These are phyloP conservation scores for Mycena belliarum DNA, from an alignment of 768 basidiomycete genomes.

Conservation along the genomic window DNA sequence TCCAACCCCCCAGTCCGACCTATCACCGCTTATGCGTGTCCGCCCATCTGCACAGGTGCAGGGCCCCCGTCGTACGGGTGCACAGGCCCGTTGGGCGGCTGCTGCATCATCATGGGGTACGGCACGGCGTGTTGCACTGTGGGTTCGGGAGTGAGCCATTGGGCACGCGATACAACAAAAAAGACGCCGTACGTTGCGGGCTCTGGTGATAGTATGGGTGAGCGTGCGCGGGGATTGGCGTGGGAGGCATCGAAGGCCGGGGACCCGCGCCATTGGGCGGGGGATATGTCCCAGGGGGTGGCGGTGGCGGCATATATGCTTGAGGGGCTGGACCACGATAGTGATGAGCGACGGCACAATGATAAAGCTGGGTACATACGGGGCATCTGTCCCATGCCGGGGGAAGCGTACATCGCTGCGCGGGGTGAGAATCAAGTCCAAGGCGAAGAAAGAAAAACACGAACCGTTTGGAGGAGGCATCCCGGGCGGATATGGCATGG, in stretches of 20 bases:
- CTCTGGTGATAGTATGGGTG: slow-evolving; percentile 90
- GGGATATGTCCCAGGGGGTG: slow-evolving; percentile 73
- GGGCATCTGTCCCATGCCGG: slow-evolving; percentile 86
- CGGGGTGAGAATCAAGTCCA: neutral
- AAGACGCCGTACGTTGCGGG: slow-evolving; percentile 68
- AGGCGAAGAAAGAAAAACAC: slow-evolving; percentile 24
- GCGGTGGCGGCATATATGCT: slow-evolving; percentile 77
- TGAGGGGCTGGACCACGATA: slow-evolving; percentile 51
- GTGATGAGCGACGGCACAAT: neutral
- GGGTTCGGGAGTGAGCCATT: slow-evolving; percentile 28
- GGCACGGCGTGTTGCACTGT: slow-evolving; percentile 84
- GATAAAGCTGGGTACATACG: slow-evolving; percentile 50
- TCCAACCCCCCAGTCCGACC: slow-evolving; percentile 16
- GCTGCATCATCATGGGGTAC: slow-evolving; percentile 93
- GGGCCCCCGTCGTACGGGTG: slow-evolving; percentile 76
- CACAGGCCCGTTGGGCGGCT: slow-evolving; percentile 65
- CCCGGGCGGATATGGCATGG: slow-evolving; percentile 77
- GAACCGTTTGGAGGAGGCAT: slow-evolving; percentile 81
- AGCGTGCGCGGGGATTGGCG: slow-evolving; percentile 83
- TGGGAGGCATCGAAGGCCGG: slow-evolving; percentile 89
- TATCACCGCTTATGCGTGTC: slow-evolving; percentile 54
- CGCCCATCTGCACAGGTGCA: slow-evolving; percentile 75
- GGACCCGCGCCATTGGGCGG: slow-evolving; percentile 79
- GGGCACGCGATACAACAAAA: neutral
- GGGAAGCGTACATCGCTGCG: slow-evolving; percentile 77